Evolutionary conservation across 1,284 basidiomycete species (phyloP).

Genomic region (Sphaerobolus stellatus): DNA sequence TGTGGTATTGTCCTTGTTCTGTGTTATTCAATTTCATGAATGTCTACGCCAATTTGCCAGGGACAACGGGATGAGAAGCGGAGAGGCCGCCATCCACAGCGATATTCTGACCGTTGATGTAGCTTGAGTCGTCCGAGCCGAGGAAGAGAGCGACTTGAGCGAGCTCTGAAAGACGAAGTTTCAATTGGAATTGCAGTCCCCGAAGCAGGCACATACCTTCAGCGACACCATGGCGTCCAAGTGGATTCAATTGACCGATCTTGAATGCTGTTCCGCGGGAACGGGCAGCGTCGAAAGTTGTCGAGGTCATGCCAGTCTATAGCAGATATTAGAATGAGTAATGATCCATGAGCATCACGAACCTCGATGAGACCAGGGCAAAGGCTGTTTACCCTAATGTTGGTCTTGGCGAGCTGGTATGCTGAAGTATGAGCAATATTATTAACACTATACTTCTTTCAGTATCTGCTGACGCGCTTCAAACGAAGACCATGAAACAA

Average conservation of each 20-base stretch:
- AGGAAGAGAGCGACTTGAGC: constrained; percentile 84
- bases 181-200: constrained; percentile 16
- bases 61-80: constrained; percentile 70
- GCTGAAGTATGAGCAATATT: constrained; percentile 80
- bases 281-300: constrained; percentile 75
- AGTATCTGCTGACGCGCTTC: background rate
- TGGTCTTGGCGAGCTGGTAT: constrained; percentile 79
- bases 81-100: constrained; percentile 86
- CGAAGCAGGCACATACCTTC: constrained; percentile 51
- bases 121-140: constrained; percentile 88
- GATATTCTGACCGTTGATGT: constrained; percentile 88
- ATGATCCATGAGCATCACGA: background rate
- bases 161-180: constrained; percentile 54
- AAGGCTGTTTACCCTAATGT: constrained; percentile 87
- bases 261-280: constrained; percentile 68
- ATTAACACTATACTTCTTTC: constrained; percentile 73
- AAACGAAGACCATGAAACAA: background rate
- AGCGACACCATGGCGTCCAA: constrained; percentile 75
- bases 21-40: too few species aligned
- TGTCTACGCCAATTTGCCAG: constrained; percentile 45
- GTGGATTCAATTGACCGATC: constrained; percentile 85
- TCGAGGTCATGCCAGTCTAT: constrained; percentile 76
- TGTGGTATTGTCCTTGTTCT: too few species aligned
- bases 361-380: constrained; percentile 88
- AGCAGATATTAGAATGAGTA: background rate